These are phyloP conservation scores for Bretschneidera sinensis DNA, from an alignment of 345 rosid genomes.

Conservation along the genomic window DNA sequence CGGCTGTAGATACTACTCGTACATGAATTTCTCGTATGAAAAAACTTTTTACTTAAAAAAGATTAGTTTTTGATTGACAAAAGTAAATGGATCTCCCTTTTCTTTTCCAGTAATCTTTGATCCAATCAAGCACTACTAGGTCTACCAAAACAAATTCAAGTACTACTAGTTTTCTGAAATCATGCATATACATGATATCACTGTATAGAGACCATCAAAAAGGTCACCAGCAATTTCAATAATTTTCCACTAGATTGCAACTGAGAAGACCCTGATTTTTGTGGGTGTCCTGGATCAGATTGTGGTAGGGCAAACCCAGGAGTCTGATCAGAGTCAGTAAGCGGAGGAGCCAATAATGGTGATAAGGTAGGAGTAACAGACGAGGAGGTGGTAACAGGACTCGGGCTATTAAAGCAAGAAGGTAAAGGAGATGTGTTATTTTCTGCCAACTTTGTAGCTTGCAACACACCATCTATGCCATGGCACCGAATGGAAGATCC, in stretches of 20 bases:
- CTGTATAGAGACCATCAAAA: no score
- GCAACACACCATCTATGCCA: constrained; percentile 58
- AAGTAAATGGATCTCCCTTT: no score
- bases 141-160: no score
- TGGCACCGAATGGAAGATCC: constrained; percentile 71
- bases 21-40: no score
- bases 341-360: constrained; percentile 7
- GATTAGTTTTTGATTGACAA: no score
- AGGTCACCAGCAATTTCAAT: neutral
- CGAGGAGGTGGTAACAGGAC: neutral
- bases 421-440: constrained; percentile 20
- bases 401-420: constrained; percentile 32
- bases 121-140: no score
- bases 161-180: no score
- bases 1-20: no score
- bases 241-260: neutral
- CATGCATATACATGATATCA: no score
- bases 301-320: constrained; percentile 17
- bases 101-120: no score
- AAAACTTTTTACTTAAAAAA: no score
- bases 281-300: neutral
- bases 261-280: constrained; percentile 11
- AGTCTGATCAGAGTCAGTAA: neutral
- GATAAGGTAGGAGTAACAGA: no score
- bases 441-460: neutral